Evolutionary conservation across 1,284 basidiomycete genomes (phyloP), one percentile per base, ranked within the genome.

Genomic region (Leccinum variabile): DNA sequence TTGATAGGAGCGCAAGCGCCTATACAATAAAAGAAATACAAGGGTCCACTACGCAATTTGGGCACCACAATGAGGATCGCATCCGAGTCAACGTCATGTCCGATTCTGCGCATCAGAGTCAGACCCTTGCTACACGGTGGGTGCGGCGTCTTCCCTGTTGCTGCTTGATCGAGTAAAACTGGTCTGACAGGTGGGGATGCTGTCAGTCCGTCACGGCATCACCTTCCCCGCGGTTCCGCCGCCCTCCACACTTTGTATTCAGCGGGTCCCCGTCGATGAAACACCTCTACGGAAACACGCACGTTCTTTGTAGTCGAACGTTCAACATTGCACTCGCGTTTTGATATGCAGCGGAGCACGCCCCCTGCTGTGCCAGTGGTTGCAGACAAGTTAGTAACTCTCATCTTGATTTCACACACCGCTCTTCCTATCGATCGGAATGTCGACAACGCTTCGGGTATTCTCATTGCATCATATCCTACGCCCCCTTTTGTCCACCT

Each of bases 401-500:
- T 0, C 64, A 0, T 46, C 2, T 9, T 50, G 4, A 14, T 49
- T n/a, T 32, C 28, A 10, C 58, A 3, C 10, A n/a, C 37, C 30
- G 4, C 6, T 22, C 46, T 49, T 59, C 35, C 25, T 35, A n/a
- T n/a, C n/a, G n/a, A 11, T 22, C 16, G 5, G n/a, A 44, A 18
- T 1, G 41, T 41, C 41, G 63, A 66, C 14, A 35, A 32, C 18
- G 16, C 11, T 32, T 22, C 8, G n/a, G 3, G 2, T 13, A 8
- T 16, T 4, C 8, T 6, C n/a, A 5, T 39, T 61, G 35, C 14
- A 6, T 4, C 3, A 1, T 18, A 6, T 33, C 6, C 16, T 41
- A 9, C 25, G n/a, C 35, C 39, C 25, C 41, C 16, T 28, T 18
- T 8, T 10, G 7, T 18, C 10, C 3, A 74, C 71, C 37, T 73